Percentiles rank a stretch among this genome's conserved stretches.
phyloP scores from a whole-genome alignment of 768 basidiomycete species.

The Collybia sordida region DNA sequence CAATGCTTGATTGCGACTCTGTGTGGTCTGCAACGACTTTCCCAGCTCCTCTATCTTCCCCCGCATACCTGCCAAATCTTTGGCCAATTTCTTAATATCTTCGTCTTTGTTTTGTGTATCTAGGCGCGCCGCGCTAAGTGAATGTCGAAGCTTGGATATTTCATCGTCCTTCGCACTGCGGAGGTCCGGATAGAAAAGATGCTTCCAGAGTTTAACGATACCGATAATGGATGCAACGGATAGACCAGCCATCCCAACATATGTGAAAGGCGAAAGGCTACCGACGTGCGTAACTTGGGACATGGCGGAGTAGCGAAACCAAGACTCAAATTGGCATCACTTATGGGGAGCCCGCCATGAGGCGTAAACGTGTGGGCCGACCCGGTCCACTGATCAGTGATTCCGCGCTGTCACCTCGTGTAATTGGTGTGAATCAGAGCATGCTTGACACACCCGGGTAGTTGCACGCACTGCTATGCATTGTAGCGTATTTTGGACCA shows the following conservation, averaged over 20 bases:
- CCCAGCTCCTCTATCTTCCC: constrained; percentile 12
- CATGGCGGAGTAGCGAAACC: constrained; percentile 14
- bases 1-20: constrained; percentile 5
- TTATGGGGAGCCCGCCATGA: constrained; percentile 24
- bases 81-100: constrained; percentile 13
- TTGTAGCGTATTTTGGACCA: too few species aligned
- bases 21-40: constrained; percentile 7
- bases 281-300: constrained; percentile 8
- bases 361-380: constrained; percentile 30
- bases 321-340: constrained; percentile 9
- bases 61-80: constrained; percentile 14
- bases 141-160: constrained; percentile 12
- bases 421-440: constrained; percentile 16
- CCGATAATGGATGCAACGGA: constrained; percentile 28
- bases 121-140: constrained; percentile 11
- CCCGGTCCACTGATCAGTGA: constrained; percentile 11
- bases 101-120: constrained; percentile 15
- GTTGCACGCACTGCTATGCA: too few species aligned
- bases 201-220: constrained; percentile 24
- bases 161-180: constrained; percentile 7
- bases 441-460: constrained; percentile 4
- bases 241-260: constrained; percentile 27
- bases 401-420: constrained; percentile 16
- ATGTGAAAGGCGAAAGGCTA: constrained; percentile 17
- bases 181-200: constrained; percentile 6